Conservation (phyloP, 371 early-diverging fungal genomes). For the Mucor racemosus region DNA sequence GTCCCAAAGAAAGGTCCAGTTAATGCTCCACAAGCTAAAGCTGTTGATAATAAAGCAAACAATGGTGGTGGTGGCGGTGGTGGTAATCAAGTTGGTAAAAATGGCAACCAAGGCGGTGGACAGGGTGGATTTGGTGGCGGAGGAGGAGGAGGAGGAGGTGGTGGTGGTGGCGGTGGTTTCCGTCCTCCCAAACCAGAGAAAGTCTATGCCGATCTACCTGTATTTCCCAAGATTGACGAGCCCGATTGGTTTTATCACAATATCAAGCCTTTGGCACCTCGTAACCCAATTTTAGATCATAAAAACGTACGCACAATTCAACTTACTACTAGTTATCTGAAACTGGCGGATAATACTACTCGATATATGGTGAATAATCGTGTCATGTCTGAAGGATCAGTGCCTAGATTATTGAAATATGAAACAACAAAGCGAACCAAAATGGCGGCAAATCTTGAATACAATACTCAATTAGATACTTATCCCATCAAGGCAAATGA, state of each 20-base stretch:
- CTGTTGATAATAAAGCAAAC: not conserved
- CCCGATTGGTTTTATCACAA: slow-evolving; percentile 29
- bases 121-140: slow-evolving; percentile 1
- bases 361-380: slow-evolving; percentile 43
- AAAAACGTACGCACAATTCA: slow-evolving; percentile 31
- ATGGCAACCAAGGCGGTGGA: not conserved
- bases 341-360: slow-evolving; percentile 25
- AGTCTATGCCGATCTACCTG: slow-evolving; percentile 21
- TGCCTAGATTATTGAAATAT: slow-evolving; percentile 4
- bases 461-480: slow-evolving; percentile 21
- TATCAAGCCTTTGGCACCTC: slow-evolving; percentile 12
- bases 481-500: slow-evolving; percentile 35
- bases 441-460: slow-evolving; percentile 18
- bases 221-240: slow-evolving; percentile 23
- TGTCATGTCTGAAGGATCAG: not conserved
- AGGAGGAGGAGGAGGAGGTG: not conserved
- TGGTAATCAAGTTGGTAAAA: not conserved
- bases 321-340: slow-evolving; percentile 19
- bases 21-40: not conserved
- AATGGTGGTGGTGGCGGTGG: not conserved
- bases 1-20: not conserved
- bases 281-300: slow-evolving; percentile 26
- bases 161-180: slow-evolving; percentile 7
- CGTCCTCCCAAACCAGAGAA: not conserved
- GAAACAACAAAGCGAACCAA: not conserved